A percentile compares a stretch with the other conserved stretches of the same genome.
These are phyloP conservation scores for Candida succiphila DNA, from an alignment of 805 yeast genomes.

Conservation along the genomic window DNA sequence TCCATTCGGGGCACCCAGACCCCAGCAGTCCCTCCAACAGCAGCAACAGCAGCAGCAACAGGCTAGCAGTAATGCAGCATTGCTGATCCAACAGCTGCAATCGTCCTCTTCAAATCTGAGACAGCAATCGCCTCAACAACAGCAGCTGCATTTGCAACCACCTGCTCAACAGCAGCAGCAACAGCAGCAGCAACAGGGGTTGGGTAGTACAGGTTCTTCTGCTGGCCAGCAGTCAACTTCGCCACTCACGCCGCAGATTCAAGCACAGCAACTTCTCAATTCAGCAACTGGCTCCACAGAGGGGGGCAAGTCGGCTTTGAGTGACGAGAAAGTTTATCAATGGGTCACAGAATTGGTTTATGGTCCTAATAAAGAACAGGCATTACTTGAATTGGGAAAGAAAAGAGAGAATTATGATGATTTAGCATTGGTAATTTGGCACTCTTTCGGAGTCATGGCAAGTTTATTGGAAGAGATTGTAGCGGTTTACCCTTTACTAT, in stretches of 20 bases:
- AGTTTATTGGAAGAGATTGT: constrained; percentile 82
- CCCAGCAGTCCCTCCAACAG: too few relatives aligned
- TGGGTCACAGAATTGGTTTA: constrained; percentile 88
- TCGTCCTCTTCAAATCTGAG: constrained; percentile 4
- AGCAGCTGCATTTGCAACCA: constrained; percentile 8
- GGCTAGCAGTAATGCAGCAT: constrained; percentile 10
- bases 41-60: constrained; percentile 4
- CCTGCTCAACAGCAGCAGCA: constrained; percentile 12
- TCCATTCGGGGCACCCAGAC: too few relatives aligned
- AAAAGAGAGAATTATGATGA: constrained; percentile 93
- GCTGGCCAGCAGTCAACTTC: constrained; percentile 9
- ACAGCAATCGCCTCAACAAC: constrained; percentile 5
- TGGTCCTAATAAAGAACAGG: constrained; percentile 89
- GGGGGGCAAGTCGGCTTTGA: constrained; percentile 32
- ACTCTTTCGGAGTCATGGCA: constrained; percentile 94
- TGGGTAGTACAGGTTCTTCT: too few relatives aligned
- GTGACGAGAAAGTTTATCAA: constrained; percentile 75
- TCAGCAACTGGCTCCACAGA: constrained; percentile 7
- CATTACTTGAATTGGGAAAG: constrained; percentile 83
- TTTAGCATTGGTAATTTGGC: constrained; percentile 87
- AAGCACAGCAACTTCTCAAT: constrained; percentile 7
- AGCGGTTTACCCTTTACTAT: constrained; percentile 78
- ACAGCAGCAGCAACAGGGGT: constrained; percentile 8
- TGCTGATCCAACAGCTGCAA: constrained; percentile 14
- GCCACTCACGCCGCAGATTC: constrained; percentile 8